Conservation (phyloP, 108 stramenopile species). For the Licmophora abbreviata region DNA sequence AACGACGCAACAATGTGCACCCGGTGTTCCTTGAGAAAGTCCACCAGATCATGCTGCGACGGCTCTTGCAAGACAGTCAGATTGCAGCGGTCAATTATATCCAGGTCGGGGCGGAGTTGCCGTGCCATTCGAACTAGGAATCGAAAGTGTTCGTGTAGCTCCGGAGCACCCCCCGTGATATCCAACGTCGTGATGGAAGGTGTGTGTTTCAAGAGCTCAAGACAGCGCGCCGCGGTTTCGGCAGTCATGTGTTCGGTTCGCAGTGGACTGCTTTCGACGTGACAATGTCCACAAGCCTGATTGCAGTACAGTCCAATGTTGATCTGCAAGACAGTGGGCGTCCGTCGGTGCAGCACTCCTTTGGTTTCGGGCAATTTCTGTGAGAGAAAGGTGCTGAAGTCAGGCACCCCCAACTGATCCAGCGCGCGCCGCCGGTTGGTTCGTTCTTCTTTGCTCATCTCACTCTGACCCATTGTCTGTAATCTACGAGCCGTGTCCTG, state of each 20-base stretch:
- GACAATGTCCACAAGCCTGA: slow-evolving; percentile 90
- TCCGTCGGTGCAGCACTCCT: slow-evolving; percentile 2
- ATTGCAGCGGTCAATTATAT: slow-evolving; percentile 97
- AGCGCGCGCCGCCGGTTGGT: slow-evolving; percentile 80
- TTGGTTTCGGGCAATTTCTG: slow-evolving; percentile 19
- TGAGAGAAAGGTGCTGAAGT: slow-evolving; percentile 66
- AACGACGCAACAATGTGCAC: slow-evolving; percentile 87
- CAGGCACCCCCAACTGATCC: slow-evolving; percentile 70
- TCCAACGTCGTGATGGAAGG: slow-evolving; percentile 86
- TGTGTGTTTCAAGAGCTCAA: slow-evolving; percentile 65
- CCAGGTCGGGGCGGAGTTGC: slow-evolving; percentile 57
- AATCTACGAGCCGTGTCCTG: slow-evolving; percentile 50
- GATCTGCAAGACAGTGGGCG: slow-evolving; percentile 74
- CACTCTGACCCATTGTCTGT: slow-evolving; percentile 30
- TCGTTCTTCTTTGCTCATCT: slow-evolving; percentile 75
- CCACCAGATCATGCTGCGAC: slow-evolving; percentile 87
- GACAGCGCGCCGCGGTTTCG: slow-evolving; percentile 83
- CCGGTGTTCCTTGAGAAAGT: slow-evolving; percentile 83
- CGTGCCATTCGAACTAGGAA: slow-evolving; percentile 82
- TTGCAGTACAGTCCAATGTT: slow-evolving; percentile 98
- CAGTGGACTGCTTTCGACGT: slow-evolving; percentile 91
- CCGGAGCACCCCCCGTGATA: slow-evolving; percentile 96
- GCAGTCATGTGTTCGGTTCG: slow-evolving; percentile 82
- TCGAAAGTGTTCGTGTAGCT: slow-evolving; percentile 86
- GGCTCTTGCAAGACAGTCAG: slow-evolving; percentile 94